phyloP scores from a whole-genome alignment of 129 eudicot species.

The Artemisia argyi region DNA sequence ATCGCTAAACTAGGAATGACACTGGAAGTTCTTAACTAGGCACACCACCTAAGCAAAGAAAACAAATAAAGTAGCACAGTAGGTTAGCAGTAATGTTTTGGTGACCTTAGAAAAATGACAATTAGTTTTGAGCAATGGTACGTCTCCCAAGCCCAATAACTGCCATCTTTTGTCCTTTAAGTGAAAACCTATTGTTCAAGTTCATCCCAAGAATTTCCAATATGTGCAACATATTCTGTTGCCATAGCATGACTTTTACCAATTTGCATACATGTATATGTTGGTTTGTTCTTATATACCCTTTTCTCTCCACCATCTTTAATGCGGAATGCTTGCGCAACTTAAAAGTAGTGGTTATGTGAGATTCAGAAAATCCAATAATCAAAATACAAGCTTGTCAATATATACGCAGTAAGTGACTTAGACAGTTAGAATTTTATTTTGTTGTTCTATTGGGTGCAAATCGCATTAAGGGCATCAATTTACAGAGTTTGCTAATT shows the following conservation, averaged over 20 bases:
- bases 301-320: neutral
- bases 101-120: neutral
- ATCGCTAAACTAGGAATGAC: constrained; percentile 12
- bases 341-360: neutral
- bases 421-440: too few species aligned
- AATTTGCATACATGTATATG: neutral
- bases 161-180: neutral
- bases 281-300: neutral
- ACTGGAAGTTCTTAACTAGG: neutral
- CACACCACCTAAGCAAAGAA: constrained; percentile 1
- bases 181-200: neutral
- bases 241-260: neutral
- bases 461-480: too few species aligned
- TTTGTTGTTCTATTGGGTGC: too few species aligned
- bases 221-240: neutral
- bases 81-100: neutral
- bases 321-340: neutral
- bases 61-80: neutral
- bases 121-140: constrained; percentile 5
- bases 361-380: too few species aligned
- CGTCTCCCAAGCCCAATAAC: neutral
- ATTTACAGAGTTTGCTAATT: too few species aligned
- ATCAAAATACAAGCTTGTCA: too few species aligned
- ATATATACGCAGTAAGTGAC: too few species aligned
- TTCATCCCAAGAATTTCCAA: neutral